Percentiles rank a stretch among this genome's conserved stretches.
These are phyloP conservation scores for Poa annua DNA, from an alignment of 176 grass and related monocot species.

Conservation along the genomic window DNA sequence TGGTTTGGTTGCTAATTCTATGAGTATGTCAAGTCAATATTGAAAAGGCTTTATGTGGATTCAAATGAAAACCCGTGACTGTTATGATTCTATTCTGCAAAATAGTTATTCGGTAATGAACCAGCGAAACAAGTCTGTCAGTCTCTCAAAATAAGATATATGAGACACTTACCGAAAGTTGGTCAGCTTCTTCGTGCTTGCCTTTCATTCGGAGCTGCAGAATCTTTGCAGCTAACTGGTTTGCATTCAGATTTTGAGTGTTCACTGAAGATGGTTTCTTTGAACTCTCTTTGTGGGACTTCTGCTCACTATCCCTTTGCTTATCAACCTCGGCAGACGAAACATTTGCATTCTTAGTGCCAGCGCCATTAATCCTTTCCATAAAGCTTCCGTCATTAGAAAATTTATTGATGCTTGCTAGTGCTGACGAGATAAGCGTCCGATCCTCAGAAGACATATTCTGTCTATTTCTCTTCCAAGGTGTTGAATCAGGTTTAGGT, in stretches of 20 bases:
- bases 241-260: slow-evolving; percentile 71
- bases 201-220: slow-evolving; percentile 95
- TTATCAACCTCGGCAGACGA: slow-evolving; percentile 47
- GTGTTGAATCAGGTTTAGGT: slow-evolving; percentile 70
- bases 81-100: background rate
- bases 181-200: slow-evolving; percentile 81
- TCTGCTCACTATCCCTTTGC: slow-evolving; percentile 34
- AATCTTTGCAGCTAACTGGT: slow-evolving; percentile 89
- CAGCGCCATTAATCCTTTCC: slow-evolving; percentile 57
- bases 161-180: slow-evolving; percentile 75
- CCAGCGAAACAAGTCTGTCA: background rate
- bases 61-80: background rate
- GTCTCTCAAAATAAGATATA: slow-evolving; percentile 38
- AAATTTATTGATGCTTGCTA: slow-evolving; percentile 81
- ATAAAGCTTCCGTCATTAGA: slow-evolving; percentile 89
- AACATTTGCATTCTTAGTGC: slow-evolving; percentile 45
- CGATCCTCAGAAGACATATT: slow-evolving; percentile 78
- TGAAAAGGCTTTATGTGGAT: background rate
- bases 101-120: slow-evolving; percentile 33
- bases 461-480: slow-evolving; percentile 72
- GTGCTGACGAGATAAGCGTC: slow-evolving; percentile 65
- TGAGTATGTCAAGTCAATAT: background rate
- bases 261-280: slow-evolving; percentile 34
- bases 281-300: slow-evolving; percentile 46
- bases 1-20: background rate